Percentiles rank a stretch among this genome's conserved stretches.
Evolutionary conservation across 2,329 filamentous ascomycete genomes (phyloP).

Genomic region (Cladosporium sp.): DNA sequence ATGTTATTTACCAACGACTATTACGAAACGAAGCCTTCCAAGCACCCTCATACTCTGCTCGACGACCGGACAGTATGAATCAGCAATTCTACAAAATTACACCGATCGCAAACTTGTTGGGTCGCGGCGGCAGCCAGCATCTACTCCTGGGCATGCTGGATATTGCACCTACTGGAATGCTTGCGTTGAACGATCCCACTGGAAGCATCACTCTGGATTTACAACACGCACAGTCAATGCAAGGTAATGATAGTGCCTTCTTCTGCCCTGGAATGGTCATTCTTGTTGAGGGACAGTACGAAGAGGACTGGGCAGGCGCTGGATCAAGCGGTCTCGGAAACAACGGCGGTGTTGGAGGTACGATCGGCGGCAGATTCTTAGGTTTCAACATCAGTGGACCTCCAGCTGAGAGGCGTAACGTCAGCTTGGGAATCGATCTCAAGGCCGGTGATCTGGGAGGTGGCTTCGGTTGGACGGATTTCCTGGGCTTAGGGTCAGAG

Average conservation of each 20-base stretch:
- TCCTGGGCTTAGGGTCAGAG: constrained; percentile 85
- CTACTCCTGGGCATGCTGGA: constrained; percentile 81
- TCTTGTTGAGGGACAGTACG: constrained; percentile 90
- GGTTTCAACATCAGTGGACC: constrained; percentile 89
- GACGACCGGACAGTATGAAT: constrained; percentile 40
- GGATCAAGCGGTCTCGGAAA: constrained; percentile 59
- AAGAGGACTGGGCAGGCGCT: constrained; percentile 75
- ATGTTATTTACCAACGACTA: constrained; percentile 86
- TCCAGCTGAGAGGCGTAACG: constrained; percentile 77
- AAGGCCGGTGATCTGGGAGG: constrained; percentile 59
- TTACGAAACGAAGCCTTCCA: constrained; percentile 93
- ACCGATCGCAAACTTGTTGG: constrained; percentile 70
- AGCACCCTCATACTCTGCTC: constrained; percentile 65
- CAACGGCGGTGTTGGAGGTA: constrained; percentile 78
- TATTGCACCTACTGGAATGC: constrained; percentile 72
- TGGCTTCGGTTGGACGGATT: constrained; percentile 96
- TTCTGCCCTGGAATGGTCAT: constrained; percentile 96
- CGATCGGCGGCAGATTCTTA: constrained; percentile 86
- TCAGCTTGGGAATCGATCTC: constrained; percentile 64
- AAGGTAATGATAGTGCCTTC: constrained; percentile 71
- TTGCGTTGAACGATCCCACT: constrained; percentile 81
- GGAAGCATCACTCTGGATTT: constrained; percentile 85
- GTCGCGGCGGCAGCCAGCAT: constrained; percentile 78
- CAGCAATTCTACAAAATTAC: constrained; percentile 81
- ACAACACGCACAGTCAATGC: constrained; percentile 73